Conservation (phyloP, 1,284 basidiomycete species). For the Irpex sp. region DNA sequence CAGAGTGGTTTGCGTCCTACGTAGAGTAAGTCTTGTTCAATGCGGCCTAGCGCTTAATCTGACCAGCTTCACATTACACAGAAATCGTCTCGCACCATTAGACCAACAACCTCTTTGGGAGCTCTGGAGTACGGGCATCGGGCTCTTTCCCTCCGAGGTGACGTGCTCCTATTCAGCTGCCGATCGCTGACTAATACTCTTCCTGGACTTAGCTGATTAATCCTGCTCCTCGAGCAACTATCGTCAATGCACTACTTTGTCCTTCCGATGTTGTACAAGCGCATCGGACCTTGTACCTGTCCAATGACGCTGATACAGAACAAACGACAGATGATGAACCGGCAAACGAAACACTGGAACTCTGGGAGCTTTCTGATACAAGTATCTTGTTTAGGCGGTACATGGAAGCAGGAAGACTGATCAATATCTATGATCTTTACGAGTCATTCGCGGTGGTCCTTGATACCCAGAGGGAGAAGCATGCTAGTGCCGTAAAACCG, state of each 20-base stretch:
- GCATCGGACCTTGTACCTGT: conserved; percentile 14
- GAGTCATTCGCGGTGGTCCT: conserved; percentile 63
- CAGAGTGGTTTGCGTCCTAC: conserved; percentile 47
- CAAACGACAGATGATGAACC: not conserved
- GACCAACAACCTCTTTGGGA: conserved; percentile 58
- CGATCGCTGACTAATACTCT: not conserved
- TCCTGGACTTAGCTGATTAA: conserved; percentile 51
- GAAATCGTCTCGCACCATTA: conserved; percentile 39
- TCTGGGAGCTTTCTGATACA: conserved; percentile 62
- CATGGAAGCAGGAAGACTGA: conserved; percentile 70
- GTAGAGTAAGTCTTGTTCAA: conserved; percentile 39
- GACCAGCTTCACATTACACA: conserved; percentile 19
- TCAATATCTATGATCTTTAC: conserved; percentile 83
- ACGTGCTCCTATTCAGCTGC: not conserved
- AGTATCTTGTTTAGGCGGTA: conserved; percentile 74
- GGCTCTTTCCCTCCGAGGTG: conserved; percentile 65
- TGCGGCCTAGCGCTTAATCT: not conserved
- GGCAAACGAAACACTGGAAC: conserved; percentile 1
- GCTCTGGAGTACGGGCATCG: conserved; percentile 65
- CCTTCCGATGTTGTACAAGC: conserved; percentile 47
- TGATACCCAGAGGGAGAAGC: conserved; percentile 44
- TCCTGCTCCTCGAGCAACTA: conserved; percentile 56
- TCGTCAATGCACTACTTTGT: conserved; percentile 56
- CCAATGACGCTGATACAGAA: not conserved
- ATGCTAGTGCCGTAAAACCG: conserved; percentile 9